Conservation (phyloP, 2,329 filamentous ascomycete genomes). For the Onygenales sp. region DNA sequence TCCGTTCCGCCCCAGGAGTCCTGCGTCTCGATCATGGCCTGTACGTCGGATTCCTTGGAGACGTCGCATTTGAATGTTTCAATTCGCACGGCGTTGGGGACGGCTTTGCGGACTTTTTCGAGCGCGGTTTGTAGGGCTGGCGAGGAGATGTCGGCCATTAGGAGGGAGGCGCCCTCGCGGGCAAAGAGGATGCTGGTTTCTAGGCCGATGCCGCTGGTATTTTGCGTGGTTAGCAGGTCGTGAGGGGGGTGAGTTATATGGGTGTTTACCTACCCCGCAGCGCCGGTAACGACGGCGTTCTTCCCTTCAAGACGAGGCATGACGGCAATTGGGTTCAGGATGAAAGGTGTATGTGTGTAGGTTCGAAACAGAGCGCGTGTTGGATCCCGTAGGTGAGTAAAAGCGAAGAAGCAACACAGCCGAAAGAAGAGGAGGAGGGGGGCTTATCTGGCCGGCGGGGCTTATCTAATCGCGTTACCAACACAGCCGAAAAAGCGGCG, state of each 20-base stretch:
- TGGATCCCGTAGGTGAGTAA: not conserved
- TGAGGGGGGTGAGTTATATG: not conserved
- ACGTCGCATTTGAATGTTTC: slow-evolving; percentile 66
- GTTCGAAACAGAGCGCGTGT: not conserved
- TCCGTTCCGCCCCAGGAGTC: slow-evolving; percentile 83
- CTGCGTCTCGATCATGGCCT: slow-evolving; percentile 62
- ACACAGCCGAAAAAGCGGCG: no score
- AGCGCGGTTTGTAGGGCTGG: slow-evolving; percentile 68
- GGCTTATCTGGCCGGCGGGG: no score
- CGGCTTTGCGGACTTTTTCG: slow-evolving; percentile 63
- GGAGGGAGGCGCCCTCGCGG: slow-evolving; percentile 74
- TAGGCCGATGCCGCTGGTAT: slow-evolving; percentile 68
- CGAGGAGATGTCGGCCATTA: slow-evolving; percentile 77
- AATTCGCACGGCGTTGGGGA: slow-evolving; percentile 51
- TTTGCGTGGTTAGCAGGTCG: not conserved
- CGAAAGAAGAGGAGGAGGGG: not conserved
- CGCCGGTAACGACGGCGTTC: slow-evolving; percentile 71
- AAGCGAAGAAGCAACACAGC: not conserved
- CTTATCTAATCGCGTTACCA: no score
- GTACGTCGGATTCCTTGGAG: slow-evolving; percentile 70
- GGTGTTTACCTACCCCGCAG: slow-evolving; percentile 59
- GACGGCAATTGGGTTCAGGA: not conserved
- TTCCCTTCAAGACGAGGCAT: slow-evolving; percentile 50
- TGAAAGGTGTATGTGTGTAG: not conserved
- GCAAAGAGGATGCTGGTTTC: slow-evolving; percentile 86